These are phyloP conservation scores for Poa pratensis DNA, from an alignment of 176 grass and related monocot species.

Conservation along the genomic window DNA sequence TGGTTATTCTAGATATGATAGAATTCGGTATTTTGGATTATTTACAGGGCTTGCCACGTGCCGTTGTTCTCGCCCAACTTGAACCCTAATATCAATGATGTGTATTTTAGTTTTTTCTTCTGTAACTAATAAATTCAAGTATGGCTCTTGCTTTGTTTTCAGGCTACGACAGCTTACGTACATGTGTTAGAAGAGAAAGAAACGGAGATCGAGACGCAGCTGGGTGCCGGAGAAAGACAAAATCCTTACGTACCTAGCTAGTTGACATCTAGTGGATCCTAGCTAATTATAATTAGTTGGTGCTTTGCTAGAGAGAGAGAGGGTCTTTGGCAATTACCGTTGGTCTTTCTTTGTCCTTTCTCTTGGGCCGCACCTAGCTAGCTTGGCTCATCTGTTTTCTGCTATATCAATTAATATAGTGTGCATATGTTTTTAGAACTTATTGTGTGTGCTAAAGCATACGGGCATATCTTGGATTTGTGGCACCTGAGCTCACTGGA, in stretches of 20 bases:
- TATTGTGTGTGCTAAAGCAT: too few species aligned
- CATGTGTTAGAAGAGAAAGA: neutral
- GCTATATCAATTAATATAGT: too few species aligned
- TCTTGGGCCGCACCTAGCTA: neutral
- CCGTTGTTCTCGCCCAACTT: neutral
- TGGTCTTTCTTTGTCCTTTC: constrained; percentile 23
- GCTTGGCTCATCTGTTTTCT: neutral
- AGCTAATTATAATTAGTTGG: neutral
- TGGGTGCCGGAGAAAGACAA: neutral
- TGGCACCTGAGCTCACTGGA: too few species aligned
- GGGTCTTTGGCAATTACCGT: constrained; percentile 10
- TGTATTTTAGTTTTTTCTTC: too few species aligned
- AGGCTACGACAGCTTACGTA: neutral
- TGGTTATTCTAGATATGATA: neutral
- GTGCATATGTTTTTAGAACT: too few species aligned
- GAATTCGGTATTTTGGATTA: neutral
- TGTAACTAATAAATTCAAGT: neutral
- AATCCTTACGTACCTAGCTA: neutral
- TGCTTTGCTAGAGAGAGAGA: neutral
- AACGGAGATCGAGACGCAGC: neutral
- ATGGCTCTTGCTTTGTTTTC: neutral
- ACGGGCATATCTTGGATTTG: too few species aligned
- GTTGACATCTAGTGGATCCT: neutral
- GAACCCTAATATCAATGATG: too few species aligned
- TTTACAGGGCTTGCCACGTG: neutral